Percentiles rank a stretch among this genome's conserved stretches.
These are phyloP conservation scores for Boletus sp. DNA, from an alignment of 768 basidiomycete genomes.

Conservation along the genomic window DNA sequence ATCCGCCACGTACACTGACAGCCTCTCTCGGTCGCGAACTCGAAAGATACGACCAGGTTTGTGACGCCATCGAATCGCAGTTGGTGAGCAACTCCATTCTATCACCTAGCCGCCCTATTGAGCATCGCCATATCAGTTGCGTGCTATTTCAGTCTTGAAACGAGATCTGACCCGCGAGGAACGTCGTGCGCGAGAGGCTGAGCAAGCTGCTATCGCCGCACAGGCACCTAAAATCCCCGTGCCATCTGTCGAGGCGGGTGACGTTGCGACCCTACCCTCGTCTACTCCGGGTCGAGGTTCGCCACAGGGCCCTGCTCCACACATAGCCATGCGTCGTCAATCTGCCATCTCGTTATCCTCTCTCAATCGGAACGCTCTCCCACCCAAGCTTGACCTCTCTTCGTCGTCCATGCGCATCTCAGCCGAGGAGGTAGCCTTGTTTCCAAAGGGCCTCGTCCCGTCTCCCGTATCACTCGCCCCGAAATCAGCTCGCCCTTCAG, in stretches of 20 bases:
- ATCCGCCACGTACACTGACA: slow-evolving; percentile 65
- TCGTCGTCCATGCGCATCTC: slow-evolving; percentile 60
- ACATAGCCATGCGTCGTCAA: slow-evolving; percentile 50
- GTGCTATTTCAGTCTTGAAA: slow-evolving; percentile 68
- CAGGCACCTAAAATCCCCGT: slow-evolving; percentile 23
- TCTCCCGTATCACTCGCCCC: slow-evolving; percentile 84
- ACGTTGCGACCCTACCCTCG: slow-evolving; percentile 22
- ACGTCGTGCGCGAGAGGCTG: slow-evolving; percentile 46
- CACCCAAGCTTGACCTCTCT: slow-evolving; percentile 82
- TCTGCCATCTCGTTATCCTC: slow-evolving; percentile 82
- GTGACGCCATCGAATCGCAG: slow-evolving; percentile 73
- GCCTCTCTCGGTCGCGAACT: slow-evolving; percentile 68
- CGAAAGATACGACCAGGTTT: slow-evolving; percentile 77
- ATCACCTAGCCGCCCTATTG: background rate
- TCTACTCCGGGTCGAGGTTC: slow-evolving; percentile 36
- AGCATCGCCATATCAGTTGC: slow-evolving; percentile 45
- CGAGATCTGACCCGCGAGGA: slow-evolving; percentile 67
- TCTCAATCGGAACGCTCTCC: slow-evolving; percentile 66
- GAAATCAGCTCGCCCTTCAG: slow-evolving; percentile 66
- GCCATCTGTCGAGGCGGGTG: slow-evolving; percentile 22
- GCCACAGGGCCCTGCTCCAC: slow-evolving; percentile 31
- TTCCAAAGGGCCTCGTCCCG: slow-evolving; percentile 54
- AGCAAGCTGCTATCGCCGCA: slow-evolving; percentile 40
- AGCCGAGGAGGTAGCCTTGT: slow-evolving; percentile 60
- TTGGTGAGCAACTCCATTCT: slow-evolving; percentile 45